Base-by-base conservation (phyloP, 192 early-diverging fungal genomes). In the Powellomyces hirtus region DNA sequence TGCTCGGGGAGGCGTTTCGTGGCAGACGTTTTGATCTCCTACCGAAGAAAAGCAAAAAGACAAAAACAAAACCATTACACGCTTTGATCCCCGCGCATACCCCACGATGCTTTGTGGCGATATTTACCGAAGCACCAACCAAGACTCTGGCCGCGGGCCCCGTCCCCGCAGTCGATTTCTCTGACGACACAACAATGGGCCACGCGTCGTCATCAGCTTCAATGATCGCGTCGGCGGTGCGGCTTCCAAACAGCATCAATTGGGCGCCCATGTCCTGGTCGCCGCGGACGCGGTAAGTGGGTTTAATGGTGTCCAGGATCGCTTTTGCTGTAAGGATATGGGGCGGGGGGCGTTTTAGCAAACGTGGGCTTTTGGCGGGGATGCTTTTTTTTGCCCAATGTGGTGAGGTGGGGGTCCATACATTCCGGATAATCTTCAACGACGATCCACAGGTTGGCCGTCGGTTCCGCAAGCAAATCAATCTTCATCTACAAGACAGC, bases 181-280 rank as follows among this genome's bases (percentile, higher is more conserved):
- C 42, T 0, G 62, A 46, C 26, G 62, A 51, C 0, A 64, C 31
- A 1, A 64, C 34, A 20, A 64, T 34, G 24, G 62, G 62, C 62
- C 62, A 64, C 29, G 29, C 35, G 1, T 18, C 18, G 40, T 42
- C 27, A 13, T 45, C 62, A 22, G 24, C 42, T 3, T 22, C 33
- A n/a, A 34, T 46, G 20, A 51, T 27, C 4, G 24, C 29, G 30
- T 51, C 44, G 38, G 62, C 62, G 40, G 26, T 35, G 5, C 46
- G 62, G 14, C 24, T 46, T 34, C 62, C 62, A 64, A 64, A 64
- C 1, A 31, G 27, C 45, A 64, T n/a, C 62, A 64, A 51, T 13
- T 64, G 27, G 26, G 22, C 18, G 27, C 22, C 53, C 22, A 30
- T 16, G 5, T 56, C 53, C 53, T 31, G 27, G 18, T 27, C 53